Evolutionary conservation across 176 grass and related monocot genomes (phyloP).

Genomic region (Chloris gayana): DNA sequence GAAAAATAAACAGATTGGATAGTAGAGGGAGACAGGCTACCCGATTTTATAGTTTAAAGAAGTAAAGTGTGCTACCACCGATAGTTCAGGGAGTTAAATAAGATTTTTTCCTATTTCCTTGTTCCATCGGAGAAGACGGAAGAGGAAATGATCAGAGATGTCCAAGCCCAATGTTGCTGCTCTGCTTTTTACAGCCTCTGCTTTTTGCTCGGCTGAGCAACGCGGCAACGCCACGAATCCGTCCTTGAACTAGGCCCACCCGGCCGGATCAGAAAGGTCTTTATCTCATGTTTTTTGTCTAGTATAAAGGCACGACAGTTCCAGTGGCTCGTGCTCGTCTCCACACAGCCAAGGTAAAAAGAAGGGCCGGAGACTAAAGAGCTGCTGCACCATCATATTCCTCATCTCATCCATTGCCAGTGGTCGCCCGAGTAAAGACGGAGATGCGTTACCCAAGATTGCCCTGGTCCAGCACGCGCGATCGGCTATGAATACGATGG

Average conservation of each 20-base stretch:
- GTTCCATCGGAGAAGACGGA: not conserved
- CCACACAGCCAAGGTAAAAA: not conserved
- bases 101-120: too few species aligned
- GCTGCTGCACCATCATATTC: slow-evolving; percentile 16
- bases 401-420: not conserved
- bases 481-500: not conserved
- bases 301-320: not conserved
- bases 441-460: slow-evolving; percentile 4
- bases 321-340: not conserved
- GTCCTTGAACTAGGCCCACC: not conserved
- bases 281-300: too few species aligned
- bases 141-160: too few species aligned
- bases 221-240: not conserved
- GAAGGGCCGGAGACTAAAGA: not conserved
- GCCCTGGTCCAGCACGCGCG: not conserved
- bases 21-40: too few species aligned
- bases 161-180: not conserved
- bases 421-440: slow-evolving; percentile 15
- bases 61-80: too few species aligned
- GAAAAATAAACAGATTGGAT: too few species aligned
- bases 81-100: too few species aligned
- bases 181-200: too few species aligned
- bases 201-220: not conserved
- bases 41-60: too few species aligned
- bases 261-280: not conserved